These are phyloP conservation scores for Vaccinium macrocarpon DNA, from an alignment of 148 eudicot species.

Conservation along the genomic window DNA sequence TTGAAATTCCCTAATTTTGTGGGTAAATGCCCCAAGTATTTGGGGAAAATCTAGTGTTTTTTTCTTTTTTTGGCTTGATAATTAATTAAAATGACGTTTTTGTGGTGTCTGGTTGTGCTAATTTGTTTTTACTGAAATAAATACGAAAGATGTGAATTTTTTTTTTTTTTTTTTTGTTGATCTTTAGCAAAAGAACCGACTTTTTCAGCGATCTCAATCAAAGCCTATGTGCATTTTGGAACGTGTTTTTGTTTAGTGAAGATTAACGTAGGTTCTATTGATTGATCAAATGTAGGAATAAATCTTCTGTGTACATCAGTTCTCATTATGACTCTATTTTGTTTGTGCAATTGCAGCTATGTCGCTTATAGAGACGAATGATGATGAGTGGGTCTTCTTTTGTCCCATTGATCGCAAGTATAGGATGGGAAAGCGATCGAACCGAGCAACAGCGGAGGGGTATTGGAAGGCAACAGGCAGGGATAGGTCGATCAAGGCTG, in stretches of 20 bases:
- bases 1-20: background rate
- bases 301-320: background rate
- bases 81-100: background rate
- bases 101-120: background rate
- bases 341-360: conserved; percentile 39
- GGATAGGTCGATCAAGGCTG: conserved; percentile 58
- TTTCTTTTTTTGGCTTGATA: background rate
- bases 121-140: background rate
- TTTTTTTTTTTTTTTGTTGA: background rate
- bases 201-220: background rate
- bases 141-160: background rate
- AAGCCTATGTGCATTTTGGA: background rate
- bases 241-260: background rate
- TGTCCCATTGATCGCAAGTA: conserved; percentile 85
- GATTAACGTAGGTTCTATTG: conserved; percentile 2
- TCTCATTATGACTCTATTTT: conserved; percentile 3
- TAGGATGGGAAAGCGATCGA: conserved; percentile 67
- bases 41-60: background rate
- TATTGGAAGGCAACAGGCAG: conserved; percentile 95
- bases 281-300: background rate
- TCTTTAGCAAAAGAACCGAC: background rate
- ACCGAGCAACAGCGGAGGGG: conserved; percentile 68
- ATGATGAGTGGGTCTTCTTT: conserved; percentile 85
- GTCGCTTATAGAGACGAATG: conserved; percentile 53
- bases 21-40: background rate